phyloP scores from a whole-genome alignment of 768 basidiomycete genomes.

The Pleurotus salmoneostramineus region DNA sequence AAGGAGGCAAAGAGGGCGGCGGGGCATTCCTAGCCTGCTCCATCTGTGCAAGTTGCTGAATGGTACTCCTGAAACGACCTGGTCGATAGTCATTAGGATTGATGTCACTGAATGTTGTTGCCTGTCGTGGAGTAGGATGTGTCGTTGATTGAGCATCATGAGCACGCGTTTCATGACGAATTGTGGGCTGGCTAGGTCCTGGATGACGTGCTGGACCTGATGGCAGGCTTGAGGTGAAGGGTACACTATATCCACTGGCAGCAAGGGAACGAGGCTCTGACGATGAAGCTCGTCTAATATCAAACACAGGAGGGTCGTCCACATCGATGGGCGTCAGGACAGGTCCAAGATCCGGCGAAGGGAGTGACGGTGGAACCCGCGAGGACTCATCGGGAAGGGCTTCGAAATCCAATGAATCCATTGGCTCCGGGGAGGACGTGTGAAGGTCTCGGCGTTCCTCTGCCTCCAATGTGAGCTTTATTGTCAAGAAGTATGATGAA shows the following conservation, averaged over 20 bases:
- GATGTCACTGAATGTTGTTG: constrained; percentile 16
- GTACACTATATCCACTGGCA: too few relatives aligned
- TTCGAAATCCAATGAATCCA: background rate
- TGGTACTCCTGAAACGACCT: constrained; percentile 46
- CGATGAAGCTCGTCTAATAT: background rate
- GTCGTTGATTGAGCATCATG: background rate
- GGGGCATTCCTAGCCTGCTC: constrained; percentile 11
- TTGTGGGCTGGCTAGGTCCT: too few relatives aligned
- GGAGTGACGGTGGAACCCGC: background rate
- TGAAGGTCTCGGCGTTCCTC: background rate
- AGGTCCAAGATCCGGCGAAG: constrained; percentile 5
- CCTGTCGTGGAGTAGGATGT: background rate
- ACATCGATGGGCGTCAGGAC: background rate
- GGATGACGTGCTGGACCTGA: too few relatives aligned
- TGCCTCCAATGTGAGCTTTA: background rate
- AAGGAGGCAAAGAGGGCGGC: constrained; percentile 9
- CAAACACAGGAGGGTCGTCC: constrained; percentile 1
- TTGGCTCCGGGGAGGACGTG: background rate
- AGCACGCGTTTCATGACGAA: background rate
- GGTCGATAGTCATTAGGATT: constrained; percentile 35
- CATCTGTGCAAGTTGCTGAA: constrained; percentile 27
- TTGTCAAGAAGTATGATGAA: too few relatives aligned
- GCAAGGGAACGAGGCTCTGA: background rate
- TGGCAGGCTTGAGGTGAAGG: background rate
- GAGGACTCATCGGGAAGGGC: background rate